Conservation (phyloP, 768 basidiomycete species). For the Boletus vinaceobasis region DNA sequence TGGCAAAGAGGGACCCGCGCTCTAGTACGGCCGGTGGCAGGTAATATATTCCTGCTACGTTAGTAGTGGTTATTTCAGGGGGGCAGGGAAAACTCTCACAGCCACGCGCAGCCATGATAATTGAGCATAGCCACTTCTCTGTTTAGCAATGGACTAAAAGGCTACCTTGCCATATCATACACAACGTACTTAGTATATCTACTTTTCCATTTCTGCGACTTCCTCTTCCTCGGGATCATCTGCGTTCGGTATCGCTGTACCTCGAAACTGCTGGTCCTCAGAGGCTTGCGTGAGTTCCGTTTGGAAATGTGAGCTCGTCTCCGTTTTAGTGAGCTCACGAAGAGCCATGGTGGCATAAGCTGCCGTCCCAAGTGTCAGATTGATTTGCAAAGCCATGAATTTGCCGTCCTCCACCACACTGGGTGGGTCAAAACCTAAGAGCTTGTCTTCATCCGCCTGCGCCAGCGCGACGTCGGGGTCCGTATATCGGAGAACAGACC, state of each 20-base stretch:
- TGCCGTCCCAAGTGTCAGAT: slow-evolving; percentile 81
- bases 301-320: slow-evolving; percentile 91
- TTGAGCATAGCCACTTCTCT: too few relatives aligned
- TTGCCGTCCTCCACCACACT: slow-evolving; percentile 65
- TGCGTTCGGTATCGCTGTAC: slow-evolving; percentile 32
- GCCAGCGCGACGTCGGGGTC: slow-evolving; percentile 90
- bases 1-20: background rate
- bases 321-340: slow-evolving; percentile 91
- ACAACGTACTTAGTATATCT: too few relatives aligned
- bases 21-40: background rate
- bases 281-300: slow-evolving; percentile 70
- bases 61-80: too few relatives aligned
- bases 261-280: slow-evolving; percentile 80
- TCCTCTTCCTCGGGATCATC: slow-evolving; percentile 25
- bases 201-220: slow-evolving; percentile 3
- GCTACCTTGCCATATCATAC: too few relatives aligned
- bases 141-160: too few relatives aligned
- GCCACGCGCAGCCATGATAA: too few relatives aligned
- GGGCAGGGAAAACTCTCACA: too few relatives aligned
- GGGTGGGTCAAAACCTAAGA: slow-evolving; percentile 79
- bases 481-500: slow-evolving; percentile 83
- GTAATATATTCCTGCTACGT: too few relatives aligned
- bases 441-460: slow-evolving; percentile 91
- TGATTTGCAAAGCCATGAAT: slow-evolving; percentile 85
- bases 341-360: slow-evolving; percentile 99